Percentiles rank a stretch among this genome's conserved stretches.
These are phyloP conservation scores for Lentinula sp. DNA, from an alignment of 768 basidiomycete genomes.

Conservation along the genomic window DNA sequence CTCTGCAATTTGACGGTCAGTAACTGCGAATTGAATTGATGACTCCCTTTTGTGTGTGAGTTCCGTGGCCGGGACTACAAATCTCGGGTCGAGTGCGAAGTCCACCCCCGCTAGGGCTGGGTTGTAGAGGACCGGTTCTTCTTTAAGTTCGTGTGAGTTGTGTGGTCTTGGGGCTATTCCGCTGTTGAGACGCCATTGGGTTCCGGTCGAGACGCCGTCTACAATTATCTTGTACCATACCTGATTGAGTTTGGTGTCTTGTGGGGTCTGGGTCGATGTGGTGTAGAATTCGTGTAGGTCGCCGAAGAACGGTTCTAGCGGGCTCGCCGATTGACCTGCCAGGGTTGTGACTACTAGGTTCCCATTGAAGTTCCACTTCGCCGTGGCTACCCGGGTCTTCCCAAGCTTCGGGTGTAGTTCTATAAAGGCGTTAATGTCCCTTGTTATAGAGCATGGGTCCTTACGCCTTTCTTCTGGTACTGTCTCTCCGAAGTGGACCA, in stretches of 20 bases:
- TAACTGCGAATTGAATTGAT: not conserved
- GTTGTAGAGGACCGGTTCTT: not conserved
- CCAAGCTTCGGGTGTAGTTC: not conserved
- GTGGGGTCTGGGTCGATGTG: not conserved
- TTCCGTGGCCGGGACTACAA: not conserved
- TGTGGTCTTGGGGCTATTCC: not conserved
- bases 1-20: not conserved
- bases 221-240: not conserved
- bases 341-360: not conserved
- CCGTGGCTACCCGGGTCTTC: not conserved
- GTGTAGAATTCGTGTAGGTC: not conserved
- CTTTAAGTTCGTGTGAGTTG: not conserved
- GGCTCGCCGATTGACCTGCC: not conserved
- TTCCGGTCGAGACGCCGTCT: not conserved
- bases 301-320: not conserved
- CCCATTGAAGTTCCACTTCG: not conserved
- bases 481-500: not conserved
- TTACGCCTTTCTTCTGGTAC: not conserved
- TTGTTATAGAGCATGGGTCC: not conserved
- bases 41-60: not conserved
- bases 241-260: not conserved
- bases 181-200: not conserved
- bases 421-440: not conserved
- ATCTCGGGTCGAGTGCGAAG: not conserved
- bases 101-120: not conserved